phyloP scores from a whole-genome alignment of 495 filamentous ascomycete genomes.

The Chaetomium fimeti region DNA sequence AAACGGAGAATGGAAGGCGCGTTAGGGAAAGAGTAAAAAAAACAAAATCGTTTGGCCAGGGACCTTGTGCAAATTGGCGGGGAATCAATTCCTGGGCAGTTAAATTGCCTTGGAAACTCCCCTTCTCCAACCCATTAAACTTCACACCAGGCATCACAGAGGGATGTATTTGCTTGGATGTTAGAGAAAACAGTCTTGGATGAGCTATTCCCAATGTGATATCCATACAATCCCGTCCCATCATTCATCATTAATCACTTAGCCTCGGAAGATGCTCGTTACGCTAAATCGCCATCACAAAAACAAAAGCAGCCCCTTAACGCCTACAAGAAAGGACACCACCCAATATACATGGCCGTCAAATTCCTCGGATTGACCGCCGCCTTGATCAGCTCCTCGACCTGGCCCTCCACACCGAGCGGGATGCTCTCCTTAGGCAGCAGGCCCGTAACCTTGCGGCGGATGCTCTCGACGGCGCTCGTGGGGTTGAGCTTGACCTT shows the following conservation, averaged over 20 bases:
- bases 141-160: too few relatives aligned
- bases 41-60: too few relatives aligned
- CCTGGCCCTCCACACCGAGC: constrained; percentile 90
- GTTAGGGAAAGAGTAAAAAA: neutral
- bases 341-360: constrained; percentile 94
- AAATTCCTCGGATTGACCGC: constrained; percentile 75
- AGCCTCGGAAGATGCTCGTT: neutral
- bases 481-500: constrained; percentile 79
- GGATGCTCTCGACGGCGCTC: constrained; percentile 85
- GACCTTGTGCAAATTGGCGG: too few relatives aligned
- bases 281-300: neutral
- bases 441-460: constrained; percentile 79
- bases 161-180: neutral
- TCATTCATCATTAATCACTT: neutral
- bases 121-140: too few relatives aligned
- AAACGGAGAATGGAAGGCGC: constrained; percentile 6
- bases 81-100: too few relatives aligned
- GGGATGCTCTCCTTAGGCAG: constrained; percentile 84
- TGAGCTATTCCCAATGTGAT: neutral
- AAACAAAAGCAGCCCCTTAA: neutral
- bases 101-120: too few relatives aligned
- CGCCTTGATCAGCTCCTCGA: constrained; percentile 84
- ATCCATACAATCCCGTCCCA: neutral
- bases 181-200: neutral
- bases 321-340: constrained; percentile 83